Evolutionary conservation across 2,329 filamentous ascomycete genomes (phyloP).

Genomic region (Xylariaceae sp.): DNA sequence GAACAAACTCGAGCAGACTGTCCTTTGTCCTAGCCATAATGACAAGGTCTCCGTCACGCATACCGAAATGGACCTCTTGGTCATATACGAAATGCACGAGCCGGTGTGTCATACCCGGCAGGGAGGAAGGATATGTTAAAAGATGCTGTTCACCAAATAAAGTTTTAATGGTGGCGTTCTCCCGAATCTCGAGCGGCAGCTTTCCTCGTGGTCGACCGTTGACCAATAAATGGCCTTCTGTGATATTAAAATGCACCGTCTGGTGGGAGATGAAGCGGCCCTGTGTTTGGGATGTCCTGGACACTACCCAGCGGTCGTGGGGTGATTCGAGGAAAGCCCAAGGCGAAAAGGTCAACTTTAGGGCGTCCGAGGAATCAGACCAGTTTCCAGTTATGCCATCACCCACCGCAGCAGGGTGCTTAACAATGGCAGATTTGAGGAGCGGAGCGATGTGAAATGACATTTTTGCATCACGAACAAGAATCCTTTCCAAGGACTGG

Average conservation of each 20-base stretch:
- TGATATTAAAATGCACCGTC: conserved; percentile 42
- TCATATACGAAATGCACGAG: conserved; percentile 41
- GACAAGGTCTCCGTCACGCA: conserved; percentile 46
- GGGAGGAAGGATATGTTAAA: conserved; percentile 55
- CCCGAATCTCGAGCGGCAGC: conserved; percentile 57
- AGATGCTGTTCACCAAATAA: conserved; percentile 62
- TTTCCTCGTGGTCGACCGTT: conserved; percentile 41
- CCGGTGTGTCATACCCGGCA: conserved; percentile 59
- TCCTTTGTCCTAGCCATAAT: too few relatives aligned
- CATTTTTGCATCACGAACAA: conserved; percentile 54
- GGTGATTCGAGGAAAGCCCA: conserved; percentile 33
- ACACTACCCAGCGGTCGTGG: conserved; percentile 24
- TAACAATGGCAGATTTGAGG: conserved; percentile 44
- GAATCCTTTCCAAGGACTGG: conserved; percentile 42
- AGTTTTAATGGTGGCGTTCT: conserved; percentile 48
- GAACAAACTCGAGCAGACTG: too few relatives aligned
- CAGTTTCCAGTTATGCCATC: conserved; percentile 49
- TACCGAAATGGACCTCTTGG: conserved; percentile 61
- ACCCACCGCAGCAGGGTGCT: conserved; percentile 10
- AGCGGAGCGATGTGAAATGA: conserved; percentile 42
- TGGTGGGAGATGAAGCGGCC: conserved; percentile 19
- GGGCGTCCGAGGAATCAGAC: conserved; percentile 43
- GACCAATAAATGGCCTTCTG: conserved; percentile 43
- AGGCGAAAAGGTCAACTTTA: conserved; percentile 39
- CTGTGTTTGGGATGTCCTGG: conserved; percentile 1